phyloP scores from a whole-genome alignment of 352 stramenopile genomes.

The Pythium aristosporum region DNA sequence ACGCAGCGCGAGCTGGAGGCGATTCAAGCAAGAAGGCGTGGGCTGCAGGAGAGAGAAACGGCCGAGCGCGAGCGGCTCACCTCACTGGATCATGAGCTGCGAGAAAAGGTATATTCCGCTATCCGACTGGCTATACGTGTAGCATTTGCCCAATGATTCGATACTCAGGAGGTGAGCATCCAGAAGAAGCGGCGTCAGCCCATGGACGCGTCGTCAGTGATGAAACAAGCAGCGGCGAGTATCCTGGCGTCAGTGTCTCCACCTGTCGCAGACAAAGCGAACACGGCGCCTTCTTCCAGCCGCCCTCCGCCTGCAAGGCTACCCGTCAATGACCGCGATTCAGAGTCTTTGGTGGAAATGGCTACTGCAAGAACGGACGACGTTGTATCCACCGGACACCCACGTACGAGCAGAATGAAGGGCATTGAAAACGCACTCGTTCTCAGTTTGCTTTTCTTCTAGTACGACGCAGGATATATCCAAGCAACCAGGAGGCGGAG shows the following conservation, averaged over 20 bases:
- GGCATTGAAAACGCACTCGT: background rate
- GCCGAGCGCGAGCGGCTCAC: conserved; percentile 34
- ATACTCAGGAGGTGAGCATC: conserved; percentile 8
- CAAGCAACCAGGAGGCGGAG: conserved; percentile 17
- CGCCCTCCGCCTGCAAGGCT: background rate
- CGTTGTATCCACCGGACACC: background rate
- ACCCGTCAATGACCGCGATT: background rate
- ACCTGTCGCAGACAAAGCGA: background rate
- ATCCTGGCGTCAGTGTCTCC: conserved; percentile 1
- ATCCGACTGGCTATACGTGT: background rate
- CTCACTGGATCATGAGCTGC: conserved; percentile 35
- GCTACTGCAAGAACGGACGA: background rate
- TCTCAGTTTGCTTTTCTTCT: background rate
- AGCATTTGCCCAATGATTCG: background rate
- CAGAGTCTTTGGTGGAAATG: background rate
- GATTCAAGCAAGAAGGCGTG: conserved; percentile 36
- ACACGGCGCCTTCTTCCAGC: background rate
- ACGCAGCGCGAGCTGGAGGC: conserved; percentile 43
- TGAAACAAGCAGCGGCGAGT: conserved; percentile 11
- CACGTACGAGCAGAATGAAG: background rate
- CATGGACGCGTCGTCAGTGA: background rate
- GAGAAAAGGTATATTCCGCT: conserved; percentile 18
- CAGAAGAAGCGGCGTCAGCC: conserved; percentile 4
- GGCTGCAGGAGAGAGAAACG: conserved; percentile 38
- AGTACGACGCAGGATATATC: background rate